phyloP scores from a whole-genome alignment of 805 yeast species.

The Candida arabinofermentans region DNA sequence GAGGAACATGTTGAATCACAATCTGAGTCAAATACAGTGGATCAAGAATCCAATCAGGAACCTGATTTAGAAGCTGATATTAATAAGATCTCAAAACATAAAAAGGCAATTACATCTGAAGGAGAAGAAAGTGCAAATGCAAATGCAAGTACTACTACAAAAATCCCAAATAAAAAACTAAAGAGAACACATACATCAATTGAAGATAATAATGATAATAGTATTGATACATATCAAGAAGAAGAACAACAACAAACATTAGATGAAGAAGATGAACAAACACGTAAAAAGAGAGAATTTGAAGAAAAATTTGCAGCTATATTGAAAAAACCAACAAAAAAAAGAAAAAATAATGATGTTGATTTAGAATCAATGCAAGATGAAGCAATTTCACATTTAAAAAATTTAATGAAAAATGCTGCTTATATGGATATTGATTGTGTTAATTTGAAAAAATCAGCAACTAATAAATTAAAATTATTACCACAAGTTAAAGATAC shows the following conservation, averaged over 20 bases:
- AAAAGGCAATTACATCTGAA: conserved; percentile 1
- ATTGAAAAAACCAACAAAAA: conserved; percentile 55
- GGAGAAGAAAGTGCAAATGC: no score
- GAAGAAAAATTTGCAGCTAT: conserved; percentile 81
- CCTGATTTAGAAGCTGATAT: conserved; percentile 9
- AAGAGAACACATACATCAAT: conserved; percentile 13
- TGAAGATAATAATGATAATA: background rate
- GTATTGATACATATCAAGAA: background rate
- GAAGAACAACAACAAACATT: background rate
- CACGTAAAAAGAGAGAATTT: conserved; percentile 63
- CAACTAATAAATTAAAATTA: conserved; percentile 72
- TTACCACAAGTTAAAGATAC: conserved; percentile 75
- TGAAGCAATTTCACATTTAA: conserved; percentile 75
- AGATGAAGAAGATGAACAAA: conserved; percentile 8
- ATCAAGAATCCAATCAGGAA: conserved; percentile 4
- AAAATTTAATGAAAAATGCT: conserved; percentile 86
- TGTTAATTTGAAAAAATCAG: conserved; percentile 60
- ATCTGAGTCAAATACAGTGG: conserved; percentile 4
- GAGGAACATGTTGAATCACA: conserved; percentile 3
- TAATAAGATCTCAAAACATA: conserved; percentile 4
- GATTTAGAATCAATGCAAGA: conserved; percentile 95
- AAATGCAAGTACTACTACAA: conserved; percentile 1
- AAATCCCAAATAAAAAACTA: conserved; percentile 10
- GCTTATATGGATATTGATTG: conserved; percentile 68
- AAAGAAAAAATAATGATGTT: conserved; percentile 78